Percentiles rank a stretch among this genome's conserved stretches.
Evolutionary conservation across 129 eudicot genomes (phyloP).

Genomic region (Flaveria ramosissima): DNA sequence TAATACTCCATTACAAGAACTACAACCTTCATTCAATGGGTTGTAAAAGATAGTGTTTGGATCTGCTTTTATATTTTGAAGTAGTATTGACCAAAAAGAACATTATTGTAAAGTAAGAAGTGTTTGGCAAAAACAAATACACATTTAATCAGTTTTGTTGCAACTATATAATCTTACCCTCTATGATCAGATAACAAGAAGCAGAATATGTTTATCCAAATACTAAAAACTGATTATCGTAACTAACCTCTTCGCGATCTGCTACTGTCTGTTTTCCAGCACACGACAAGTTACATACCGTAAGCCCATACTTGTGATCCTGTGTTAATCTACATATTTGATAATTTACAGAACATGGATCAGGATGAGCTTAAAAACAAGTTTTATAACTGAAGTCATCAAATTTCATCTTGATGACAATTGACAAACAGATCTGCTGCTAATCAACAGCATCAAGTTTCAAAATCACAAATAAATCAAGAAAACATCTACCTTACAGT

Average conservation of each 20-base stretch:
- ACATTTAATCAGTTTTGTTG: background rate
- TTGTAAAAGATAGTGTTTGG: background rate
- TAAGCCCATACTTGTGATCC: conserved; percentile 9
- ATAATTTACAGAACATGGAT: conserved; percentile 8
- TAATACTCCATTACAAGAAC: conserved; percentile 4
- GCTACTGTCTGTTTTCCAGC: background rate
- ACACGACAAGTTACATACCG: background rate
- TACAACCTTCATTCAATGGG: background rate
- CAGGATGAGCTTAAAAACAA: conserved; percentile 9
- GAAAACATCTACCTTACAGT: background rate
- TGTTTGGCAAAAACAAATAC: background rate
- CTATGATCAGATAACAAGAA: background rate
- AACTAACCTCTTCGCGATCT: conserved; percentile 1
- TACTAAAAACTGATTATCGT: background rate
- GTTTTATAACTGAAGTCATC: background rate
- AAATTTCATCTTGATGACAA: conserved; percentile 1
- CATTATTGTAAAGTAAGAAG: background rate
- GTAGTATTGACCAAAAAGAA: background rate
- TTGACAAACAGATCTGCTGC: conserved; percentile 24
- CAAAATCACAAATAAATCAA: conserved; percentile 12
- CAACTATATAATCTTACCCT: background rate
- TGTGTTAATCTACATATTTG: conserved; percentile 9
- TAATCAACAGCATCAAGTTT: background rate
- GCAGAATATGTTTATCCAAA: background rate
- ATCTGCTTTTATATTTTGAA: background rate